These are phyloP conservation scores for Vanrija sp. DNA, from an alignment of 1,284 basidiomycete species.

Conservation along the genomic window DNA sequence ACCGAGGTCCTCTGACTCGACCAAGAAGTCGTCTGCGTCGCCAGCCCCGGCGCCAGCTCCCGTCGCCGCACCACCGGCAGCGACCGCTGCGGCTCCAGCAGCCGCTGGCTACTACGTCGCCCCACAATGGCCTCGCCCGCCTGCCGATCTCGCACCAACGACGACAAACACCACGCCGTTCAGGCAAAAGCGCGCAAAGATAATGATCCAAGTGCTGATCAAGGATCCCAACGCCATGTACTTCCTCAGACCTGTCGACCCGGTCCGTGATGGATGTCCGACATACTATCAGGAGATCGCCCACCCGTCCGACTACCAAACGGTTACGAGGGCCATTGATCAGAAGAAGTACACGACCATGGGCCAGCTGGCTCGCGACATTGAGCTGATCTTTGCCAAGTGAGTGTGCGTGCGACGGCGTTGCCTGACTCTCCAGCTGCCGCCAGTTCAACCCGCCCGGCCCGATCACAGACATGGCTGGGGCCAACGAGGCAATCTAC, in stretches of 20 bases:
- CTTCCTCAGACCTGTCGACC: conserved; percentile 83
- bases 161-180: conserved; percentile 50
- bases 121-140: conserved; percentile 42
- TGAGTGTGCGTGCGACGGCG: conserved; percentile 30
- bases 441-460: conserved; percentile 79
- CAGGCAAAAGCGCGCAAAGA: conserved; percentile 74
- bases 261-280: conserved; percentile 73
- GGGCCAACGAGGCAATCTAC: conserved; percentile 67
- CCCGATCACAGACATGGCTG: conserved; percentile 62
- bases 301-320: conserved; percentile 91
- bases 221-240: conserved; percentile 69
- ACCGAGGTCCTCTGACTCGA: conserved; percentile 5
- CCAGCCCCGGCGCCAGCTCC: conserved; percentile 35
- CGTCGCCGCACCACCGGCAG: conserved; percentile 19
- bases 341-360: conserved; percentile 63
- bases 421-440: conserved; percentile 50
- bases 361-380: conserved; percentile 76
- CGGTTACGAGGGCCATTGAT: conserved; percentile 69
- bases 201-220: conserved; percentile 62
- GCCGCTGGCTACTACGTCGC: conserved; percentile 4
- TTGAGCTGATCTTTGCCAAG: conserved; percentile 81
- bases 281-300: conserved; percentile 94
- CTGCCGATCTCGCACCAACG: conserved; percentile 28
- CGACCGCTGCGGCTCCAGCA: conserved; percentile 9
- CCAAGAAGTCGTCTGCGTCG: not conserved